phyloP scores from a whole-genome alignment of 305 asterid species.

The Fraxinus angustifolia region DNA sequence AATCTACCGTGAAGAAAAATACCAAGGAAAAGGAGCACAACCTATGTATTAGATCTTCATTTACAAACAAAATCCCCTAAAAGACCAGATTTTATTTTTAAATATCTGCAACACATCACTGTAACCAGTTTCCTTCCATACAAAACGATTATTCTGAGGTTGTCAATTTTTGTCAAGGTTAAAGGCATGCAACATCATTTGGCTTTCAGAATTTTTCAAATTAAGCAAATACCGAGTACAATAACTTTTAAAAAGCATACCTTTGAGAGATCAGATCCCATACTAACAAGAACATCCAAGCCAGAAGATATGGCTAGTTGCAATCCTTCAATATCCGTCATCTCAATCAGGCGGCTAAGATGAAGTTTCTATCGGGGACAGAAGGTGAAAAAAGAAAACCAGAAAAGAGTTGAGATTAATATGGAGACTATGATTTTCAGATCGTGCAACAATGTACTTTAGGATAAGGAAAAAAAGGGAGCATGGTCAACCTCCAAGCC shows the following conservation, averaged over 20 bases:
- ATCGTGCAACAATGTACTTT: background rate
- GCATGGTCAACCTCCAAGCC: slow-evolving; percentile 67
- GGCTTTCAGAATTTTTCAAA: slow-evolving; percentile 7
- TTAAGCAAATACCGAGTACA: slow-evolving; percentile 8
- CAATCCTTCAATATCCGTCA: slow-evolving; percentile 81
- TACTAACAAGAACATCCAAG: slow-evolving; percentile 65
- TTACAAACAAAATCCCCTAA: slow-evolving; percentile 10
- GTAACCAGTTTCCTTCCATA: slow-evolving; percentile 9
- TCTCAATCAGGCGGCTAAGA: slow-evolving; percentile 67
- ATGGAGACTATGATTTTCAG: slow-evolving; percentile 16
- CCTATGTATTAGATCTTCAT: slow-evolving; percentile 1
- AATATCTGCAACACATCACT: slow-evolving; percentile 3
- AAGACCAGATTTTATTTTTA: background rate
- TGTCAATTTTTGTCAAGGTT: background rate
- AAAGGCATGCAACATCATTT: background rate
- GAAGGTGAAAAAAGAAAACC: background rate
- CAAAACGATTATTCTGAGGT: background rate
- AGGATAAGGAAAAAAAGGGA: slow-evolving; percentile 17
- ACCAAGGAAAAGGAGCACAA: background rate
- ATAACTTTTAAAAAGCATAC: slow-evolving; percentile 40
- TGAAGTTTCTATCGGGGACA: slow-evolving; percentile 57
- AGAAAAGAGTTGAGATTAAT: slow-evolving; percentile 19
- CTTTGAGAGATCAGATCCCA: slow-evolving; percentile 62
- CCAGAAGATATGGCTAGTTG: slow-evolving; percentile 65
- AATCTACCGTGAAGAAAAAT: background rate